Evolutionary conservation across 192 early-diverging fungal genomes (phyloP).

Genomic region (Entrophospora sp.): DNA sequence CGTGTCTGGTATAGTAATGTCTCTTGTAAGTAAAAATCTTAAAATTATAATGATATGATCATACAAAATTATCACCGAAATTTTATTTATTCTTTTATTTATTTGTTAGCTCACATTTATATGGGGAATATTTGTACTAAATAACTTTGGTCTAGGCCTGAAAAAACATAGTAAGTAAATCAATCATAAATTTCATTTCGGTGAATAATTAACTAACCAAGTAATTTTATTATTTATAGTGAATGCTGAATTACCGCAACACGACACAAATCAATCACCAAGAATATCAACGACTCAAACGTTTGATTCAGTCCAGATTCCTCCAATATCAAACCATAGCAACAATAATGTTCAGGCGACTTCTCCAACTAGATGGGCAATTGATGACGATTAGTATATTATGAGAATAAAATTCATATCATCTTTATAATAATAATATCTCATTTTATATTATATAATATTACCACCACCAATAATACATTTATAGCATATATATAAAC

Average conservation of each 20-base stretch:
- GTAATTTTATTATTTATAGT: background rate
- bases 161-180: slow-evolving; percentile 3
- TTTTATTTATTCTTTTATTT: background rate
- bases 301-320: background rate
- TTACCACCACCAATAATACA: too few species aligned
- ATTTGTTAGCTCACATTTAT: background rate
- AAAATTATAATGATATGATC: background rate
- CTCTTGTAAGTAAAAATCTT: background rate
- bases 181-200: background rate
- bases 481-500: too few species aligned
- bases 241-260: too few species aligned
- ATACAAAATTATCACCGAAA: background rate
- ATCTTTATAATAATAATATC: too few species aligned
- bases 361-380: background rate
- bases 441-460: too few species aligned
- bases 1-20: background rate
- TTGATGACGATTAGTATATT: slow-evolving; percentile 1
- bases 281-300: too few species aligned
- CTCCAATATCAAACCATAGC: background rate
- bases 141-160: background rate
- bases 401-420: too few species aligned
- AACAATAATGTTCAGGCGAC: background rate
- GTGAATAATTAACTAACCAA: background rate
- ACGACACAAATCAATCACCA: too few species aligned
- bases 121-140: slow-evolving; percentile 1